Base-by-base conservation (phyloP, 768 basidiomycete genomes). In the Tylopilus plumbeoviolaceoides region DNA sequence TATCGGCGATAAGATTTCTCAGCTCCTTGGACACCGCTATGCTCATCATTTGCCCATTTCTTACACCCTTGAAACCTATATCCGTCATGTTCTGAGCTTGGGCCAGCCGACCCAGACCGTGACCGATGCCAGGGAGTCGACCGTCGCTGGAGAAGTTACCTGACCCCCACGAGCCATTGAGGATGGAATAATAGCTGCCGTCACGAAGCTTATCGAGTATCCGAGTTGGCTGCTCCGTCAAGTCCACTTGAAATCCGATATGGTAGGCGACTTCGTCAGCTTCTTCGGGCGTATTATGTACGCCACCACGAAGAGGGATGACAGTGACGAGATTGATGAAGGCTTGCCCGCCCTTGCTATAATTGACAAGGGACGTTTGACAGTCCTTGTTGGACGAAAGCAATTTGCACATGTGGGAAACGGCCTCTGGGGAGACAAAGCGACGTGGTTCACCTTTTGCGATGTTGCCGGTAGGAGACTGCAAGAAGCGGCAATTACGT, bases 221-320 rank as follows among this genome's bases (percentile, higher is more conserved):
- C 2, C 82, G 82, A 59, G 83, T 83, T 3, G 92, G 93, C 71
- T 95, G 92, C 62, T 87, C 83, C 17, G 84, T 84, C 45, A 99
- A 75, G 70, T 98, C 92, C 50, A 97, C 89, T 71, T 99, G 94
- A 76, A 99, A 98, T 1, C 97, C 97, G 47, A 99, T 86, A 62
- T 91, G 87, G 66, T 88, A 95, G 9, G 82, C 84, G 38, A 90
- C 78, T 42, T 95, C 87, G 49, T 83, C 81, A 35, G 77, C 77
- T 58, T 84, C 85, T 40, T 82, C 77, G 57, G 57, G 71, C 39
- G 28, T 59, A 63, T 66, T 77, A 70, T 51, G 58, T 53, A 61
- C 74, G 52, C 82, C 89, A 8, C 87, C 91, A 0, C 76, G 66
- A 53, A 98, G 79, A 17, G 97, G 95, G 35, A 98, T 89, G 62